These are phyloP conservation scores for Elsinoe ampelina DNA, from an alignment of 2,329 filamentous ascomycete species.

Conservation along the genomic window DNA sequence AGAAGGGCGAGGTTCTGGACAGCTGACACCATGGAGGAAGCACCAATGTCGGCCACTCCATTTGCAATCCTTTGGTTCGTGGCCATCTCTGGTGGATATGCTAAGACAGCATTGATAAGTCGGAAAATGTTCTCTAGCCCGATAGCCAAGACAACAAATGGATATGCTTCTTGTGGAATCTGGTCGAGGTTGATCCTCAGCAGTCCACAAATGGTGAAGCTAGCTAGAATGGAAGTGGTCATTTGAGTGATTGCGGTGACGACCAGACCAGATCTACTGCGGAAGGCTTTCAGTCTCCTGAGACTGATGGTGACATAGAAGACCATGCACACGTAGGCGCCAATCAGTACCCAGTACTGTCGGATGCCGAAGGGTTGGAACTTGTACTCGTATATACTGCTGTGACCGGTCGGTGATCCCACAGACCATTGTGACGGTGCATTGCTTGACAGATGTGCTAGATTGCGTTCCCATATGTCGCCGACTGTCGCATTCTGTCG, in stretches of 20 bases:
- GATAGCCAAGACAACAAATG: conserved; percentile 65
- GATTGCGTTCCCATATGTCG: conserved; percentile 54
- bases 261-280: conserved; percentile 64
- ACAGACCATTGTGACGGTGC: conserved; percentile 11
- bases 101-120: conserved; percentile 66
- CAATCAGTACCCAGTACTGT: conserved; percentile 54
- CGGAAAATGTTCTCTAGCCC: conserved; percentile 72
- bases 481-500: conserved; percentile 55
- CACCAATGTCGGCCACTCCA: conserved; percentile 64
- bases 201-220: conserved; percentile 69
- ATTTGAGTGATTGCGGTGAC: conserved; percentile 59
- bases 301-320: conserved; percentile 59
- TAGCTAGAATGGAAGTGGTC: conserved; percentile 62
- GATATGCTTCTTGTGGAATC: conserved; percentile 65
- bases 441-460: conserved; percentile 22
- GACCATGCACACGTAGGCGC: conserved; percentile 56
- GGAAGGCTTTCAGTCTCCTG: conserved; percentile 62
- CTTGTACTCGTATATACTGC: conserved; percentile 60
- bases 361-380: conserved; percentile 62
- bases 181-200: conserved; percentile 66
- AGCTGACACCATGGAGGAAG: conserved; percentile 58
- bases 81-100: conserved; percentile 58
- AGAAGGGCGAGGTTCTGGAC: conserved; percentile 61
- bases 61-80: conserved; percentile 62
- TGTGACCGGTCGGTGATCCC: conserved; percentile 1